These are phyloP conservation scores for Calonectria pauciramosa DNA, from an alignment of 2,329 filamentous ascomycete genomes.

Conservation along the genomic window DNA sequence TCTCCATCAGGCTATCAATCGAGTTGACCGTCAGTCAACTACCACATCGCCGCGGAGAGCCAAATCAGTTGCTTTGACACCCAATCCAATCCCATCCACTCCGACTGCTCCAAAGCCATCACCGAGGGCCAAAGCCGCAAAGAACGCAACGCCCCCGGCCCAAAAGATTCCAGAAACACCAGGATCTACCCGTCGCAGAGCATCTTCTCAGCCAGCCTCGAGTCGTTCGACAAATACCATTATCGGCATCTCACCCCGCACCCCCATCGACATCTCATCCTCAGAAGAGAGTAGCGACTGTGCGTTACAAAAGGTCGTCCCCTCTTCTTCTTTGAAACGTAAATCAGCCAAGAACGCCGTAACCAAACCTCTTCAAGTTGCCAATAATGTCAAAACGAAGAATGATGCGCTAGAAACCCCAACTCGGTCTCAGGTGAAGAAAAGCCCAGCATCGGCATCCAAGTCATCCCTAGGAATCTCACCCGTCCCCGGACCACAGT, in stretches of 20 bases:
- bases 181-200: not conserved
- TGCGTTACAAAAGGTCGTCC: conserved; percentile 16
- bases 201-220: not conserved
- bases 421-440: not conserved
- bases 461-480: not conserved
- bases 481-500: not conserved
- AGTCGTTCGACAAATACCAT: conserved; percentile 9
- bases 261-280: conserved; percentile 39
- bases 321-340: conserved; percentile 25
- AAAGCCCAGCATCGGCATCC: not conserved
- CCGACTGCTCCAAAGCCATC: not conserved
- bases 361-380: conserved; percentile 1
- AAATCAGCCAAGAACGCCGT: not conserved
- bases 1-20: not conserved
- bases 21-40: not conserved
- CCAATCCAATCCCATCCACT: conserved; percentile 9
- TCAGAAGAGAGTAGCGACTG: conserved; percentile 13
- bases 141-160: not conserved
- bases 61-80: not conserved
- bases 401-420: not conserved
- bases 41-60: not conserved
- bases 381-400: conserved; percentile 26
- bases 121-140: conserved; percentile 12
- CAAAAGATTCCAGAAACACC: conserved; percentile 22
- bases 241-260: conserved; percentile 31